Evolutionary conservation across 2,329 filamentous ascomycete species (phyloP).

Genomic region (Nigrograna mackinnonii): DNA sequence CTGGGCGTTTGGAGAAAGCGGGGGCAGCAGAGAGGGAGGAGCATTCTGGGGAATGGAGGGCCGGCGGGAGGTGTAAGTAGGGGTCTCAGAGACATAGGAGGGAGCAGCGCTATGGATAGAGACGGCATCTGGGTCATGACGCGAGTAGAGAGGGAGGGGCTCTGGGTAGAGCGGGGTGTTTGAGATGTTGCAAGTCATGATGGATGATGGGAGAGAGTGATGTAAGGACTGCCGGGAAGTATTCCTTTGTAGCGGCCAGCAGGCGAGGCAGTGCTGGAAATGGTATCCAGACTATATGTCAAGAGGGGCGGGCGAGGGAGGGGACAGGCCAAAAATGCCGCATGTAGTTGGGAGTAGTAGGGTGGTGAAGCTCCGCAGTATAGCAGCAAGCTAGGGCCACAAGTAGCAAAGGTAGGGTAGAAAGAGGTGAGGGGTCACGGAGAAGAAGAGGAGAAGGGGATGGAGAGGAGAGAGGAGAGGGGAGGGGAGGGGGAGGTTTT

Average conservation of each 20-base stretch:
- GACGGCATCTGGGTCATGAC: constrained; percentile 64
- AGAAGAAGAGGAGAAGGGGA: background rate
- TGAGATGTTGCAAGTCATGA: constrained; percentile 30
- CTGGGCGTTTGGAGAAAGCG: constrained; percentile 12
- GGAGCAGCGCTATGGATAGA: constrained; percentile 71
- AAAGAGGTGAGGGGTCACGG: background rate
- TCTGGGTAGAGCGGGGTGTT: constrained; percentile 25
- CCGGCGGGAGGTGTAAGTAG: constrained; percentile 64
- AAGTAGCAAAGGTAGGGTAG: constrained; percentile 1
- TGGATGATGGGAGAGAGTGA: constrained; percentile 8
- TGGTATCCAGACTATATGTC: no score
- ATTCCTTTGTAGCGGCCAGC: no score
- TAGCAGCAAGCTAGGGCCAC: no score
- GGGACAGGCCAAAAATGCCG: no score
- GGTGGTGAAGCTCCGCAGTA: no score
- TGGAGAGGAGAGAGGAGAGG: constrained; percentile 1
- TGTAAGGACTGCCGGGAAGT: no score
- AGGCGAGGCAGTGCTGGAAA: no score
- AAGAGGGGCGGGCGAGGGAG: no score
- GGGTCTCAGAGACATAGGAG: constrained; percentile 68
- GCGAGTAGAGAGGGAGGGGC: constrained; percentile 33
- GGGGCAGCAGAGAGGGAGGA: constrained; percentile 16
- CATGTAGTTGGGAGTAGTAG: no score
- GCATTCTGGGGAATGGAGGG: constrained; percentile 1
- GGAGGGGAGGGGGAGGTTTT: no score